Evolutionary conservation across 192 early-diverging fungal species (phyloP), one percentile per base, ranked within the genome.

Genomic region (Chytriomyces confervae): DNA sequence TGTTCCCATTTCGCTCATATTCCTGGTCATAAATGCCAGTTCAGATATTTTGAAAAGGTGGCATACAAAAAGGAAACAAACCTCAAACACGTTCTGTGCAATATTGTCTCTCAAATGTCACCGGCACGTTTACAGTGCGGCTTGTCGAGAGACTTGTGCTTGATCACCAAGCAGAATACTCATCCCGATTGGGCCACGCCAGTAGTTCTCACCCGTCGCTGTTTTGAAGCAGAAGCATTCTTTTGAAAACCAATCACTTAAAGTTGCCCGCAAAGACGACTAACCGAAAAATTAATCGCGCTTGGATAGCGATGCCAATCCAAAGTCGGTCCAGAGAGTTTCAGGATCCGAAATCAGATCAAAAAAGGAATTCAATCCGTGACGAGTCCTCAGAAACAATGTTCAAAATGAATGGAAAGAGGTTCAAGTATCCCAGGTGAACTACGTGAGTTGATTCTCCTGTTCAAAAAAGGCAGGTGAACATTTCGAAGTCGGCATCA

Each of bases 171-270:
- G 78, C 96, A 98, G 95, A 66, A 95, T 84, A 70, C 96, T 96
- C 68, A 96, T 89, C 96, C 96, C 96, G 45, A 96, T 89, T 0
- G 95, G 93, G 2, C 95, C 96, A 66, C 92, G 87, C 96, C 95
- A 98, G 81, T 98, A 98, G 80, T 95, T 93, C 81, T 98, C 96
- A 70, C 90, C 94, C 5, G 90, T 91, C 3, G 91, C 91, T 71
- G 69, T 77, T 24, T 83, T n/a, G n/a, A n/a, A n/a, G n/a, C n/a
- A n/a, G n/a, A n/a, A n/a, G n/a, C n/a, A n/a, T n/a, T n/a, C n/a
- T n/a, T n/a, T 8, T n/a, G n/a, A 66, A 66, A 75, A 50, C 10
- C n/a, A n/a, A n/a, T n/a, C 1, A 0, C 13, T 70, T 1, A 23
- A 50, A 8, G n/a, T 0, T 1, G 24, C 67, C 18, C 24, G 6